Evolutionary conservation across 179 eudicot species (phyloP), one percentile per base, ranked within the genome.

Genomic region (Sideroxylon spinosum): DNA sequence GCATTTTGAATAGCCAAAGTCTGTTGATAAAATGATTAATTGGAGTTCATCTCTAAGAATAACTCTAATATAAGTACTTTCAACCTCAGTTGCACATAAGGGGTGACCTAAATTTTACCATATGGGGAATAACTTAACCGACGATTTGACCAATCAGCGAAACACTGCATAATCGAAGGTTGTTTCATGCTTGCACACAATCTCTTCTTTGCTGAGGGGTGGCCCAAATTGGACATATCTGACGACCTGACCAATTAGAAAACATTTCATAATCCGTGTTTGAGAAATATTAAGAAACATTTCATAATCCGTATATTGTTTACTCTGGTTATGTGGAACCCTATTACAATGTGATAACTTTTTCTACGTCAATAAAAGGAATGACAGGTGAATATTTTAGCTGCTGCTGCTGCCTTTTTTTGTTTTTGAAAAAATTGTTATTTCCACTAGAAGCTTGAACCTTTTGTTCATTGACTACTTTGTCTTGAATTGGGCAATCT

Each of bases 401-500:
- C 44, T 37, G 44, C 44, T 37, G 2, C 44, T 37, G 2, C 44
- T 37, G 1, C 37, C 3, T 37, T 6, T 37, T 37, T 3, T 37
- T 37, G 57, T n/a, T 68, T 44, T 68, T 37, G 25, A 10, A 1
- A 11, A 19, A 48, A 8, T 48, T 70, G 4, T 70, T 16, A 0
- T 37, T 16, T 68, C n/a, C 16, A 17, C n/a, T 12, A 20, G 57
- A 70, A 64, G 19, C 65, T 53, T 69, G 62, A 8, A 4, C 50
- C 19, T 26, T 26, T 49, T n/a, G 7, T 46, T 13, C 61, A 76
- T 7, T 4, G 67, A 55, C 74, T 53, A 7, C 37, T 23, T 80
- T 74, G 16, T 53, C 78, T 57, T 80, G 23, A 6, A 22, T 71
- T 68, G 70, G 68, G 62, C 57, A 28, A 44, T 46, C 37, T 68